Conservation (phyloP, 495 filamentous ascomycete genomes). For the Penicillium daleae region DNA sequence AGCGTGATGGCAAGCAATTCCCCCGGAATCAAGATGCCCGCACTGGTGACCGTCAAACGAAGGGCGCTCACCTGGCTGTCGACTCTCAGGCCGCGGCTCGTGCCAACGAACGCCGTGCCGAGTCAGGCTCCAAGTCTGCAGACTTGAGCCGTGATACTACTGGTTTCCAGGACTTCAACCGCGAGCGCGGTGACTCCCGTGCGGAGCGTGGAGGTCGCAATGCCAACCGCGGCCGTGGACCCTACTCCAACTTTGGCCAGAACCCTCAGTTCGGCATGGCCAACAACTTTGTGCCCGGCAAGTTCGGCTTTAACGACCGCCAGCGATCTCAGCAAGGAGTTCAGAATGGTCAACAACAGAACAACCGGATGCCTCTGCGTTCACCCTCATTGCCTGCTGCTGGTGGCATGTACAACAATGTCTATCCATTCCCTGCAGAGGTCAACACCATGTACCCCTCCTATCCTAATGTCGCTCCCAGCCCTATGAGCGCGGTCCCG, state of each 20-base stretch:
- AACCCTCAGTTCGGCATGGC: constrained; percentile 52
- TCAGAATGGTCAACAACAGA: constrained; percentile 41
- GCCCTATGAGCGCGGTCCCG: constrained; percentile 63
- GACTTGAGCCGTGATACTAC: constrained; percentile 40
- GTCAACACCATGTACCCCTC: constrained; percentile 54
- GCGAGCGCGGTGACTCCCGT: constrained; percentile 51
- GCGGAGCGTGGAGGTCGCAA: constrained; percentile 53
- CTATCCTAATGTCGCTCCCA: constrained; percentile 57
- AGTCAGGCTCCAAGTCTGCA: constrained; percentile 45
- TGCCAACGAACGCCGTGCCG: constrained; percentile 41
- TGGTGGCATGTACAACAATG: constrained; percentile 37
- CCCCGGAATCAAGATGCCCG: constrained; percentile 41
- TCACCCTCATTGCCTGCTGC: constrained; percentile 56
- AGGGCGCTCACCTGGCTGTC: constrained; percentile 37
- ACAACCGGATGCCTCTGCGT: constrained; percentile 46
- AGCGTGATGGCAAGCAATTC: constrained; percentile 42
- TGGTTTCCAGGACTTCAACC: constrained; percentile 44
- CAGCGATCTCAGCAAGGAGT: constrained; percentile 44
- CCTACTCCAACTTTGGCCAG: constrained; percentile 45
- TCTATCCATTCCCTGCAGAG: constrained; percentile 43
- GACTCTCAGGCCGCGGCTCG: constrained; percentile 41
- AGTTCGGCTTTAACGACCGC: constrained; percentile 47
- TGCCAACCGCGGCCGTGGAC: constrained; percentile 58
- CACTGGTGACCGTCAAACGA: constrained; percentile 33
- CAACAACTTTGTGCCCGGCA: constrained; percentile 47